Evolutionary conservation across 176 grass and related monocot species (phyloP).

Genomic region (Dendrocalamus sinicus): DNA sequence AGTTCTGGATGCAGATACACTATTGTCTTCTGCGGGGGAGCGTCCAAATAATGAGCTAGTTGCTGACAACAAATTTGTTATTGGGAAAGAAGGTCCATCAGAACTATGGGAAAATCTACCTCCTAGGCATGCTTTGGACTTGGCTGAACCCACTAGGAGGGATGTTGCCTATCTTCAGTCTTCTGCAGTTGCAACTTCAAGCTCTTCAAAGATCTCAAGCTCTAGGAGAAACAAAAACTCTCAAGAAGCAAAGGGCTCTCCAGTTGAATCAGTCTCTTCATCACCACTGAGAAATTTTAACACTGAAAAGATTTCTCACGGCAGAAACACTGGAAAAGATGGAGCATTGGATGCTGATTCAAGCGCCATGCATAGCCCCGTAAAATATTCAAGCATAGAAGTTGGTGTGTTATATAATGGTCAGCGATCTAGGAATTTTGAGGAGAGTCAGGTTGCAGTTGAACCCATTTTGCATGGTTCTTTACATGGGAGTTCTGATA

Average conservation of each 20-base stretch:
- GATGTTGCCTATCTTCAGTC: slow-evolving; percentile 46
- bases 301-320: slow-evolving; percentile 48
- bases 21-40: slow-evolving; percentile 31
- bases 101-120: slow-evolving; percentile 32
- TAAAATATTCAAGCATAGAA: slow-evolving; percentile 54
- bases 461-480: slow-evolving; percentile 38
- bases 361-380: slow-evolving; percentile 39
- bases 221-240: slow-evolving; percentile 58
- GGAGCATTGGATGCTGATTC: slow-evolving; percentile 56
- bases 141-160: slow-evolving; percentile 35
- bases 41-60: slow-evolving; percentile 30
- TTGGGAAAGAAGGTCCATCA: slow-evolving; percentile 53
- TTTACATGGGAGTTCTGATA: slow-evolving; percentile 33
- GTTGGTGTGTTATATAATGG: slow-evolving; percentile 32
- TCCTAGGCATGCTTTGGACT: slow-evolving; percentile 41
- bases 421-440: not conserved
- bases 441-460: slow-evolving; percentile 24
- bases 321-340: slow-evolving; percentile 44
- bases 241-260: slow-evolving; percentile 62
- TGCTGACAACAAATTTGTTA: slow-evolving; percentile 38
- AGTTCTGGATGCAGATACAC: not conserved
- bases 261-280: slow-evolving; percentile 75
- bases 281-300: slow-evolving; percentile 56
- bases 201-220: slow-evolving; percentile 70
- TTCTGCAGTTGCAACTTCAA: slow-evolving; percentile 60